These are phyloP conservation scores for Auriculariales sp. DNA, from an alignment of 768 basidiomycete species.

Conservation along the genomic window DNA sequence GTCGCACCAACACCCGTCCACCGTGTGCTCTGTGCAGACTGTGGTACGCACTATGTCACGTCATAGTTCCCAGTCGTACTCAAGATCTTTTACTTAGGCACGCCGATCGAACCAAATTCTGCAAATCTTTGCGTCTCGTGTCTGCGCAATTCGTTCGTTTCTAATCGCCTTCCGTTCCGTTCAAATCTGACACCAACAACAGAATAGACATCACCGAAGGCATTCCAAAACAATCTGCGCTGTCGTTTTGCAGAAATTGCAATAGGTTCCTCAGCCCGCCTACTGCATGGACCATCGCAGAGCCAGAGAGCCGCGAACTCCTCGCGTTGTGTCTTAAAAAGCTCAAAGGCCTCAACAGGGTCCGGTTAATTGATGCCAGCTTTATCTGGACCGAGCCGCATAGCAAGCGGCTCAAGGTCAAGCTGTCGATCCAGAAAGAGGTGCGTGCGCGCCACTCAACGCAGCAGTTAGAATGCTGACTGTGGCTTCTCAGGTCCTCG, in stretches of 20 bases:
- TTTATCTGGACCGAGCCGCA: slow-evolving; percentile 99
- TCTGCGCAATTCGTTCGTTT: slow-evolving; percentile 65
- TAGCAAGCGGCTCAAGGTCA: slow-evolving; percentile 81
- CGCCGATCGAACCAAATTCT: slow-evolving; percentile 79
- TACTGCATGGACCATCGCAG: slow-evolving; percentile 67
- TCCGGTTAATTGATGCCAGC: slow-evolving; percentile 92
- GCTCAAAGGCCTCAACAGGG: slow-evolving; percentile 85
- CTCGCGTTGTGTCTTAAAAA: slow-evolving; percentile 90
- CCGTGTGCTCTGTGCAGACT: slow-evolving; percentile 80
- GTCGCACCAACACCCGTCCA: slow-evolving; percentile 59
- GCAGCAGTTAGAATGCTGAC: neutral
- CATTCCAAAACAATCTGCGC: slow-evolving; percentile 87
- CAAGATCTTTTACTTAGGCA: slow-evolving; percentile 30
- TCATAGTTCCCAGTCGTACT: slow-evolving; percentile 1
- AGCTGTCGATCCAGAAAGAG: slow-evolving; percentile 97
- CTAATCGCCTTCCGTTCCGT: neutral
- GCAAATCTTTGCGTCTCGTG: slow-evolving; percentile 87
- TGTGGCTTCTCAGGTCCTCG: slow-evolving; percentile 48
- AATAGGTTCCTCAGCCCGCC: slow-evolving; percentile 93
- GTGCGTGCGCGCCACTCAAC: slow-evolving; percentile 24
- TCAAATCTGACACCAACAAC: too few relatives aligned
- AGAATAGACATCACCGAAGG: slow-evolving; percentile 97
- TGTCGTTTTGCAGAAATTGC: slow-evolving; percentile 91
- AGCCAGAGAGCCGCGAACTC: slow-evolving; percentile 84
- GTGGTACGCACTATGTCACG: slow-evolving; percentile 33